Evolutionary conservation across 331 rosid species (phyloP), one percentile per base, ranked within the genome.

Genomic region (Dryas integrifolia): DNA sequence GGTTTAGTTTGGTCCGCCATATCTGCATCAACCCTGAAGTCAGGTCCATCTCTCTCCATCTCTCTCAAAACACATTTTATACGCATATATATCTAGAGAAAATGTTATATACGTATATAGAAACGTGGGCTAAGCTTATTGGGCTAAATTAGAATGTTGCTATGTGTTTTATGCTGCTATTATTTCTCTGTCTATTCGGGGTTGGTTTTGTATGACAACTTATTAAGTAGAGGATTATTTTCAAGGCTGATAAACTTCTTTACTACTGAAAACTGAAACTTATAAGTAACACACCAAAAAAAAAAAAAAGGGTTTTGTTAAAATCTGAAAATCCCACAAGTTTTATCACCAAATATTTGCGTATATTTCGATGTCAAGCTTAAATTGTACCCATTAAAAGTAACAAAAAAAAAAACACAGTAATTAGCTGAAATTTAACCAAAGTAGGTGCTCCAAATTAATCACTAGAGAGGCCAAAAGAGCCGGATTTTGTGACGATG

Each of bases 11-110:
- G 65, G 85, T 80, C 72, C 97, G 97, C 55, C 85, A 89, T 49
- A 69, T 94, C 80, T 71, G 78, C 76, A 84, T 85, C 92, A 94
- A 94, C 74, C 98, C 98, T 73, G 98, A 89, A 91, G 98, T 91
- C 87, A 94, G 97, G 98, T 93, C 59, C 53, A 1, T 60, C 50
- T 76, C 46, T 58, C 45, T 65, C 24, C 24, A 21, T 21, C 44
- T 15, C 66, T 26, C 51, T 45, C 35, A 30, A 30, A 30, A 30
- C 35, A 30, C 35, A 30, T 30, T 30, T 30, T 30, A 30, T 30
- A 21, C 24, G 24, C 0, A 21, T 21, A 21, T 21, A 21, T 21
- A 21, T 21, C 0, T 21, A 21, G 24, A 21, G 24, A 21, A 21
- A 21, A 21, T 21, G 24, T 21, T 21, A 21, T 21, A 21, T 21